Evolutionary conservation across 1,139 yeast species (phyloP), one percentile per base, ranked within the genome.

Genomic region (Geotrichum reessii): DNA sequence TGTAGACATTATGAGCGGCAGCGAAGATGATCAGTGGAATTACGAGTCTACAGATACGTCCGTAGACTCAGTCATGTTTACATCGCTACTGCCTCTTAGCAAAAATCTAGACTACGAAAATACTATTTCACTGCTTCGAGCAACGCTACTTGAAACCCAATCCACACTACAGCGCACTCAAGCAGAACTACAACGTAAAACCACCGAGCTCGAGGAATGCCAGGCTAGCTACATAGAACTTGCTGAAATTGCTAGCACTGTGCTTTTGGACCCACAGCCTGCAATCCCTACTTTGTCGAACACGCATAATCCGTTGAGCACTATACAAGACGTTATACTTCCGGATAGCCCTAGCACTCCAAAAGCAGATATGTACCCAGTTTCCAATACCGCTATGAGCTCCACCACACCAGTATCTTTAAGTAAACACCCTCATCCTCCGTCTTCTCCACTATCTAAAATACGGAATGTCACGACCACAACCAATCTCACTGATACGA

Each of bases 61-160:
- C 3, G 2, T 47, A 2, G 31, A 47, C 22, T 22, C 40, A 1
- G 52, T 40, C 4, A 1, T 37, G 21, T 7, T 37, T 3, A 37
- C 14, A 7, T 37, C 44, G n/a, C 44, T 19, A 8, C 17, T 19
- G 7, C 21, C 44, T n/a, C 44, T n/a, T 14, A 17, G 44, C 5
- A 37, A 37, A 37, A 4, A 65, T 46, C 52, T 53, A 17, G 68
- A 66, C 40, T 65, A 67, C 49, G 69, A 67, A 47, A 59, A 62
- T 42, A 66, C 70, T n/a, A 59, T 67, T 27, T 53, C 59, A 3
- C 58, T 66, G 4, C 62, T 67, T 12, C 67, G 64, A 47, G 61
- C 59, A 19, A 59, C 67, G 19, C 55, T 62, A 14, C 52, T 61
- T 12, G 63, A 64, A 21, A 37, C 63, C 1, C 56, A 62, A 31